Base-by-base conservation (phyloP, 2,329 filamentous ascomycete species). In the Xylariaceae sp. region DNA sequence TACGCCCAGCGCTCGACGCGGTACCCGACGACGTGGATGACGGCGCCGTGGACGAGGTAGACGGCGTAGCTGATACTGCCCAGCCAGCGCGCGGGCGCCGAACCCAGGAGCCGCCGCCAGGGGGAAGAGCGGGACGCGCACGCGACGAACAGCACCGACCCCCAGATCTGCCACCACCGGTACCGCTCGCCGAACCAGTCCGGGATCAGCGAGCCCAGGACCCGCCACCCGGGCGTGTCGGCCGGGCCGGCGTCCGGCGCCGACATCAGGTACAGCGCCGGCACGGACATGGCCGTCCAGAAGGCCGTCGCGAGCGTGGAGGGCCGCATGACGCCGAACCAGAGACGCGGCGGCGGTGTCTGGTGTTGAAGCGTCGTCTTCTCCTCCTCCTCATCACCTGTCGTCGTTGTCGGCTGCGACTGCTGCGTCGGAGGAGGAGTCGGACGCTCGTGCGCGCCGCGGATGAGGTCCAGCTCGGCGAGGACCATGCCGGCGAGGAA, bases 11-110 rank as follows among this genome's bases (percentile, higher is more conserved):
- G 61, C 47, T 75, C 63, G 37, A 67, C 64, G 21, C 64, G 58
- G 44, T 74, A 76, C 9, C 72, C 72, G 13, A 69, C 45, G 2
- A 65, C 64, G 44, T 75, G 71, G 47, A 70, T 63, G 3, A 68
- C 63, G 3, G 71, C 69, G 1, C 73, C 72, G 49, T 80, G 75
- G 59, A 77, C 69, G 11, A 80, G 63, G 51, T 80, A 80, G 17
- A 80, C 50, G 31, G 72, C 67, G 48, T 75, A 80, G 33, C 71
- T 77, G 43, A 79, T 69, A 48, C 68, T 68, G 38, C 75, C 75
- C 5, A 79, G 57, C 52, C 78, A 79, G 47, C 76, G 72, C 3
- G 75, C 59, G 12, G 63, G 44, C 2, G 55, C 47, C 2, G 59
- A 57, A 47, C 68, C 68, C 54, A 77, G 75, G 36, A 75, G 56